These are phyloP conservation scores for Paraleonurus japonicus DNA, from an alignment of 257 asterid genomes.

Conservation along the genomic window DNA sequence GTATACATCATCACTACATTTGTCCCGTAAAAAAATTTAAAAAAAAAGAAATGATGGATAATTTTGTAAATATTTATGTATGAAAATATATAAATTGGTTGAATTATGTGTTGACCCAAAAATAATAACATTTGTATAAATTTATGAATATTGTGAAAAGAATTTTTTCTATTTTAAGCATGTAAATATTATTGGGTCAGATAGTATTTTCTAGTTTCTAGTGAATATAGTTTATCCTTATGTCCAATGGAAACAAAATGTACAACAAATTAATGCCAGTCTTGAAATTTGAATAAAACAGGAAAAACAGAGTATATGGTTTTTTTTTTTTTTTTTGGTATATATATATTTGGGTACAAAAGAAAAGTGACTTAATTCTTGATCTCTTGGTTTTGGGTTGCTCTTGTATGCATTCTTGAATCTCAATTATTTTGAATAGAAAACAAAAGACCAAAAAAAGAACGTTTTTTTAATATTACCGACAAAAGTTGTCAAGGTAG, in stretches of 20 bases:
- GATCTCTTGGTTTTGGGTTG: conserved; percentile 1
- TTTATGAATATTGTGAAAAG: no score
- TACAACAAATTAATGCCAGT: background rate
- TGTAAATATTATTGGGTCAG: no score
- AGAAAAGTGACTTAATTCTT: background rate
- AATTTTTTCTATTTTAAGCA: no score
- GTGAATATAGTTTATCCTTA: background rate
- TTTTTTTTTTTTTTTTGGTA: no score
- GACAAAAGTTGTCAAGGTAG: conserved; percentile 28
- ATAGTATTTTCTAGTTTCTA: background rate
- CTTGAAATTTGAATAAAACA: background rate
- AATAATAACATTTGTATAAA: no score
- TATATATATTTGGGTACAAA: conserved; percentile 3
- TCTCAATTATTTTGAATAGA: background rate
- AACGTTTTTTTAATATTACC: conserved; percentile 30
- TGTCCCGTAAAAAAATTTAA: no score
- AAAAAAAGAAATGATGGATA: no score
- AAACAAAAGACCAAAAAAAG: background rate
- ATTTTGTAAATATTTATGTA: no score
- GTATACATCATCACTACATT: no score
- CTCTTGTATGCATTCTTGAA: background rate
- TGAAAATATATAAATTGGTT: no score
- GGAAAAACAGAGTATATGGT: background rate
- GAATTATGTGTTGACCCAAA: no score
- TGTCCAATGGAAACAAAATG: background rate